Base-by-base conservation (phyloP, 2,329 filamentous ascomycete genomes). In the Madurella fahalii region DNA sequence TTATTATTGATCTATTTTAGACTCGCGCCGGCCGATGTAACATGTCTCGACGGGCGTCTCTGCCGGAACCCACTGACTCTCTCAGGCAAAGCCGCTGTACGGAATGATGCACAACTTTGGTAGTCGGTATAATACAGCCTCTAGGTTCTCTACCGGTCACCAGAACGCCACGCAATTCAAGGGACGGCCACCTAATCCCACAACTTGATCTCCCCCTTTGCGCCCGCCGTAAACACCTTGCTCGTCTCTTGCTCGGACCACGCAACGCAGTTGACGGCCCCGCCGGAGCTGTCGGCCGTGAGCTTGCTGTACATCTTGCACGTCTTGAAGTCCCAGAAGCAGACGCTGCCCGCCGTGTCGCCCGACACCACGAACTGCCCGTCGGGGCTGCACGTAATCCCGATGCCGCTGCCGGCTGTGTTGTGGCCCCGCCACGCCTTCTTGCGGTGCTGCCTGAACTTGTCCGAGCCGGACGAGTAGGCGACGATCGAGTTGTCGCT, bases 241-340 rank as follows among this genome's bases (percentile, higher is more conserved):
- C 88, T 94, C 16, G 87, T 94, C 78, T 99, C 94, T 73, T 96
- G 89, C n/a, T 93, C 91, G 72, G 97, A 92, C 93, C 94, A 99
- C 69, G 89, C 88, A 54, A 94, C 83, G 62, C 87, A 89, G n/a
- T 90, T 90, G 52, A 96, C 80, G 5, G 92, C 84, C 50, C 87
- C 83, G 52, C 90, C 91, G 56, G 89, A 85, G 20, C 89, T 88
- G 62, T 91, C 87, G 18, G 90, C 92, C 72, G 88, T 83, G 61
- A 99, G 84, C 79, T 97, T 97, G 74, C 96, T 90, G 73, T 90
- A 96, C 91, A 99, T 93, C 75, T 96, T 97, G 71, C 93, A 95
- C 40, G 91, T 96, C 82, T 99, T 99, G 90, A 92, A 99, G 72
- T 97, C 94, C 90, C 92, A 99, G 74, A 97, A 96, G 72, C 89